A percentile compares a stretch with the other conserved stretches of the same genome.
Evolutionary conservation across 1,284 basidiomycete genomes (phyloP).

Genomic region (Ganoderma sinense): DNA sequence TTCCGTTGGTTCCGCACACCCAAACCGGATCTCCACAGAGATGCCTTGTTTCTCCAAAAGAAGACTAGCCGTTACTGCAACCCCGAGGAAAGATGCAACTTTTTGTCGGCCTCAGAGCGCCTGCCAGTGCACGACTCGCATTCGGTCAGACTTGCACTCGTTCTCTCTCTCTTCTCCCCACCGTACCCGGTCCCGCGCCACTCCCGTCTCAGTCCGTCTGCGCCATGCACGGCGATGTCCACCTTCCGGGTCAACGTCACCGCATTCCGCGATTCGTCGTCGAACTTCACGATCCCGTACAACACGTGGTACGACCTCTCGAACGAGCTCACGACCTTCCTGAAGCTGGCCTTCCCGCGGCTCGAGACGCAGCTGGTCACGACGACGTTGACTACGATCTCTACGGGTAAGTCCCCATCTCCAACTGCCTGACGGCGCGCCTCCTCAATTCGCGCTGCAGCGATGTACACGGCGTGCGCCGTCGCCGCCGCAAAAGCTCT

Average conservation of each 20-base stretch:
- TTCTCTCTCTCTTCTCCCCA: too few relatives aligned
- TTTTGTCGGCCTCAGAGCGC: neutral
- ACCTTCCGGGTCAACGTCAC: neutral
- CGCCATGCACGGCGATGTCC: too few relatives aligned
- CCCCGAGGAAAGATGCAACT: neutral
- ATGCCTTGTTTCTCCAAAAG: neutral
- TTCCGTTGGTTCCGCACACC: neutral
- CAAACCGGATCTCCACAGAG: neutral
- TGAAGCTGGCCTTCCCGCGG: neutral
- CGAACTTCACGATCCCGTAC: conserved; percentile 5
- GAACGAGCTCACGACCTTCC: neutral
- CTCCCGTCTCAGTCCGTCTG: too few relatives aligned
- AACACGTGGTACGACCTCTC: conserved; percentile 3
- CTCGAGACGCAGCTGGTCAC: neutral
- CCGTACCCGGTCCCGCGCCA: neutral
- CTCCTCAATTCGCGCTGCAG: neutral
- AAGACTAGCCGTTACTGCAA: neutral
- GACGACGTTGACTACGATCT: neutral
- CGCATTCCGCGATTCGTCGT: neutral
- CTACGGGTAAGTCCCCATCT: neutral
- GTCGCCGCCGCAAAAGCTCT: neutral
- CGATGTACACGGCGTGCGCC: neutral
- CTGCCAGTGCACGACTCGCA: too few relatives aligned
- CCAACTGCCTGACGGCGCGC: neutral
- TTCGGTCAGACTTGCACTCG: neutral